Percentiles rank a stretch among this genome's conserved stretches.
These are phyloP conservation scores for Cladophialophora chaetospira DNA, from an alignment of 2,329 filamentous ascomycete genomes.

Conservation along the genomic window DNA sequence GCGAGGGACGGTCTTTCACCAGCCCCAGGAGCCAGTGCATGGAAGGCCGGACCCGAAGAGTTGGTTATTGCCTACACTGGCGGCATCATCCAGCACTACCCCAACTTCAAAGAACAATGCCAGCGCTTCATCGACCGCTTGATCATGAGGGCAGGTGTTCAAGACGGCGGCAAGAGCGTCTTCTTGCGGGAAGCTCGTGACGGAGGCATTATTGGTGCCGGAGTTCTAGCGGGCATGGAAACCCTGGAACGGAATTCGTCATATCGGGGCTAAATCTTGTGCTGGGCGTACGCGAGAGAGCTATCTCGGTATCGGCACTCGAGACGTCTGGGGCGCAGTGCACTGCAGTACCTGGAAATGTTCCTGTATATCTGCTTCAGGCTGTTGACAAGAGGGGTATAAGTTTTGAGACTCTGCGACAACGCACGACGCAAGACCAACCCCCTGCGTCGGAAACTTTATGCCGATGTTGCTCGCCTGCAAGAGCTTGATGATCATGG, in stretches of 20 bases:
- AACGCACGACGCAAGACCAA: neutral
- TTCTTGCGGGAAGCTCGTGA: conserved; percentile 56
- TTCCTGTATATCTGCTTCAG: neutral
- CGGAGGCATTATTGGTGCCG: conserved; percentile 59
- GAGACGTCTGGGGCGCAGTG: too few relatives aligned
- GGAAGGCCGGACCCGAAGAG: conserved; percentile 53
- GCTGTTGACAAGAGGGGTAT: neutral
- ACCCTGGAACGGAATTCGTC: conserved; percentile 6
- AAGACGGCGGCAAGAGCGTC: conserved; percentile 52
- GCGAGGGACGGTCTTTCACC: conserved; percentile 23
- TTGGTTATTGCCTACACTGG: conserved; percentile 78
- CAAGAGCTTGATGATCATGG: neutral
- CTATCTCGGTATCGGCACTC: neutral
- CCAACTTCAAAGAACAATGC: conserved; percentile 70
- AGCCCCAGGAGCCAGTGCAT: conserved; percentile 31
- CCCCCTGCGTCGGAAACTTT: conserved; percentile 1
- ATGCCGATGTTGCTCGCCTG: neutral
- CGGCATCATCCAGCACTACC: conserved; percentile 77
- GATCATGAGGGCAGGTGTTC: conserved; percentile 49
- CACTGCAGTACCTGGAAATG: neutral
- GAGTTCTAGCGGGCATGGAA: conserved; percentile 55
- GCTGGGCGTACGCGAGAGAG: too few relatives aligned
- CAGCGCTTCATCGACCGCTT: conserved; percentile 66
- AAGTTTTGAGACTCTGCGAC: neutral
- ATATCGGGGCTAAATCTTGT: too few relatives aligned